Evolutionary conservation across 2,329 filamentous ascomycete species (phyloP).

Genomic region (Cryoendolithus antarcticus): DNA sequence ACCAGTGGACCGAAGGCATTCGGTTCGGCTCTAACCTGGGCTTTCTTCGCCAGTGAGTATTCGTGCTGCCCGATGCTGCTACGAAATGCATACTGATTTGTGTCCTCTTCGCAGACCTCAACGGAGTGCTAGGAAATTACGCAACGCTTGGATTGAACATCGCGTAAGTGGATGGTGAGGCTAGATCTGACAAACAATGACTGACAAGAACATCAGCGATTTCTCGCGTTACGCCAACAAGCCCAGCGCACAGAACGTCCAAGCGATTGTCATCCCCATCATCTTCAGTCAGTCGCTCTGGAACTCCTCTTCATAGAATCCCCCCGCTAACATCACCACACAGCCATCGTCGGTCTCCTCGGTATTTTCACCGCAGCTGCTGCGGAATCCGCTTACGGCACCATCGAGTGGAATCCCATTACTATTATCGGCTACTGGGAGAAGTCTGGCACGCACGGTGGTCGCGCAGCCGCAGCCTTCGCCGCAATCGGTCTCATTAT

Average conservation of each 20-base stretch:
- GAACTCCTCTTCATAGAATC: too few relatives aligned
- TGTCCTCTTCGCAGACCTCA: slow-evolving; percentile 9
- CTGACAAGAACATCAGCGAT: slow-evolving; percentile 13
- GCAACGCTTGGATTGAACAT: slow-evolving; percentile 25
- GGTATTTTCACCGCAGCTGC: slow-evolving; percentile 48
- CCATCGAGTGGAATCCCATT: slow-evolving; percentile 25
- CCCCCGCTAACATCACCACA: too few relatives aligned
- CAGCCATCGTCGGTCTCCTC: slow-evolving; percentile 30
- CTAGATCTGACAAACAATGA: too few relatives aligned
- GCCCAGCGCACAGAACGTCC: slow-evolving; percentile 19
- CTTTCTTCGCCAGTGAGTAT: slow-evolving; percentile 12
- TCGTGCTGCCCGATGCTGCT: not conserved
- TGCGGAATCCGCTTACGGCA: slow-evolving; percentile 38
- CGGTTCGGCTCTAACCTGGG: slow-evolving; percentile 19
- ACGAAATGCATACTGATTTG: slow-evolving; percentile 1
- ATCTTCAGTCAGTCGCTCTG: slow-evolving; percentile 28
- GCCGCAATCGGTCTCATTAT: slow-evolving; percentile 35
- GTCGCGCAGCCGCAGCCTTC: slow-evolving; percentile 17
- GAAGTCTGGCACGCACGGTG: slow-evolving; percentile 10
- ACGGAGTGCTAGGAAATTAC: slow-evolving; percentile 20
- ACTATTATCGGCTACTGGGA: slow-evolving; percentile 25
- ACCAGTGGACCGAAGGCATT: slow-evolving; percentile 14
- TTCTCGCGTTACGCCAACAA: slow-evolving; percentile 23
- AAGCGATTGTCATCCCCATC: slow-evolving; percentile 31
- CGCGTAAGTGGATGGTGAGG: slow-evolving; percentile 1